Evolutionary conservation across 257 asterid genomes (phyloP), one percentile per base, ranked within the genome.

Genomic region (Dorcoceras hygrometricum): DNA sequence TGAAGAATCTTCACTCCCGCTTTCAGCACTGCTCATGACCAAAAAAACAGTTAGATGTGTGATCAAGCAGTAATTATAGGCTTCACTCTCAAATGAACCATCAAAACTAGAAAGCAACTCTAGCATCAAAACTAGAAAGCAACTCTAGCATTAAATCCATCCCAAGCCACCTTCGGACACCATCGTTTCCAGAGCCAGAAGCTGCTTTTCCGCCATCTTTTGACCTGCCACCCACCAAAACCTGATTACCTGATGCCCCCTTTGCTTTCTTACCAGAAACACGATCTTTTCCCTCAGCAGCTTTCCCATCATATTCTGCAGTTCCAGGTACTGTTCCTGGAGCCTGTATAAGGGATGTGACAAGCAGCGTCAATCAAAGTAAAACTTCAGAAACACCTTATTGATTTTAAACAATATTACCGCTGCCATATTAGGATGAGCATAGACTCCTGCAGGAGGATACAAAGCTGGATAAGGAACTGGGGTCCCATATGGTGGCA

Each of bases 401-500:
- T n/a, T n/a, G n/a, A n/a, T n/a, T n/a, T n/a, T 31, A 34, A 60
- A 65, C 63, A 72, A 56, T 5, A 71, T 79, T 84, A 93, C 98
- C 97, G 19, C 69, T 61, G 86, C 79, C 85, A 90, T 83, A 72
- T 75, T 84, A 65, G 98, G 98, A 84, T 93, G 98, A 68, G 96
- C 87, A 75, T 90, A 90, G 74, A 88, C 89, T 72, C 91, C 97
- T 31, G 88, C 90, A 32, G 94, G 95, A 80, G 96, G 92, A 83
- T 88, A 93, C 22, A 93, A 43, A 73, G 96, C 89, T 68, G 95
- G 96, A 78, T 89, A 93, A 22, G 98, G 97, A 79, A 93, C 93
- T 57, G 98, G 95, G 71, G 96, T 90, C 72, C 98, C 98, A 76
- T 90, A 93, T 69, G 96, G 97, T 60, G 97, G 81, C 95, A 93